Evolutionary conservation across 73 alveolate species (phyloP).

Genomic region (Diophrys appendiculata): DNA sequence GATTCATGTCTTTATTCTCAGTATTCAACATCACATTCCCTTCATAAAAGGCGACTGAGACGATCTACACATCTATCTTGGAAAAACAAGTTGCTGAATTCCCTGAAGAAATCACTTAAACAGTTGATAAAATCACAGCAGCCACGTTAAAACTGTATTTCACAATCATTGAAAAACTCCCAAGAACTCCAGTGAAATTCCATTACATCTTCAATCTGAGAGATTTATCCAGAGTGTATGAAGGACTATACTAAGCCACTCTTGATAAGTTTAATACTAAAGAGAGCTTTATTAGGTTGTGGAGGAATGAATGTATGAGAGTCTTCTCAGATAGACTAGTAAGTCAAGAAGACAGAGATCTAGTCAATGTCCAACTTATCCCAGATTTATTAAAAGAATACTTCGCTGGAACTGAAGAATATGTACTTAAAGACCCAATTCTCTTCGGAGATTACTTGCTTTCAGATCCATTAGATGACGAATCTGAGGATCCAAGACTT

Average conservation of each 20-base stretch:
- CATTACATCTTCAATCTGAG: constrained; percentile 98
- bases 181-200: constrained; percentile 98
- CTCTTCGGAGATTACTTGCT: constrained; percentile 86
- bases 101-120: constrained; percentile 82
- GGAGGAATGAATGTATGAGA: constrained; percentile 99
- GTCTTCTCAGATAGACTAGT: constrained; percentile 92
- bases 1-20: constrained; percentile 95
- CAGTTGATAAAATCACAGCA: constrained; percentile 69
- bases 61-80: constrained; percentile 90
- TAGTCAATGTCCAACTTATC: constrained; percentile 58
- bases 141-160: constrained; percentile 75
- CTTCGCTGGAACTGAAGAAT: constrained; percentile 80
- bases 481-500: constrained; percentile 90
- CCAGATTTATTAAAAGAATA: constrained; percentile 64
- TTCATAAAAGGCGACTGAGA: constrained; percentile 84
- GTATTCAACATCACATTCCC: constrained; percentile 89
- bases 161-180: constrained; percentile 85
- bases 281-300: constrained; percentile 86
- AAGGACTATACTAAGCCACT: constrained; percentile 94
- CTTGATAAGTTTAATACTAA: constrained; percentile 90
- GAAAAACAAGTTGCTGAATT: constrained; percentile 87
- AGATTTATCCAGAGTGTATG: constrained; percentile 96
- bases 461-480: constrained; percentile 93
- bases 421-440: constrained; percentile 67
- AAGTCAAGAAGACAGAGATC: constrained; percentile 59